Evolutionary conservation across 768 basidiomycete genomes (phyloP).

Genomic region (Calvatia gigantea): DNA sequence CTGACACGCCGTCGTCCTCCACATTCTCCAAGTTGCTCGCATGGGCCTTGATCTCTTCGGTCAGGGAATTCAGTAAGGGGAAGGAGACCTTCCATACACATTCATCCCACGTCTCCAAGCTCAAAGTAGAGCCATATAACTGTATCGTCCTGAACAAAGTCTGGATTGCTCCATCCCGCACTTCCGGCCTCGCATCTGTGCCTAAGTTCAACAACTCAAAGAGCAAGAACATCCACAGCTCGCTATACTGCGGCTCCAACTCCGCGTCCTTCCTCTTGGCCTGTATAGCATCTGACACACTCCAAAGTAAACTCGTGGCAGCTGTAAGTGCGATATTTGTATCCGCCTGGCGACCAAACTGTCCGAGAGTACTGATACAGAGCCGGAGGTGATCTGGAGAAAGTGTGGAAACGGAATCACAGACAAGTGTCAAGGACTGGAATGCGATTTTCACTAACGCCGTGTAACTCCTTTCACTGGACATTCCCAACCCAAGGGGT

Average conservation of each 20-base stretch:
- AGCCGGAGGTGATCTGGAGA: conserved; percentile 78
- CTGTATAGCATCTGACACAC: conserved; percentile 93
- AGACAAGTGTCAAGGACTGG: conserved; percentile 90
- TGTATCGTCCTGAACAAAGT: conserved; percentile 93
- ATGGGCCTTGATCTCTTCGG: conserved; percentile 47
- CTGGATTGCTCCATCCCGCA: conserved; percentile 91
- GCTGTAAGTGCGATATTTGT: conserved; percentile 96
- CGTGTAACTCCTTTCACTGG: conserved; percentile 67
- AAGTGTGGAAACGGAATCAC: conserved; percentile 84
- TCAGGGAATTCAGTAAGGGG: conserved; percentile 75
- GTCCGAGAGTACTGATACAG: conserved; percentile 87
- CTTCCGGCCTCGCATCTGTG: conserved; percentile 79
- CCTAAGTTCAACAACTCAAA: conserved; percentile 81
- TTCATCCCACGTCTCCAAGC: conserved; percentile 80
- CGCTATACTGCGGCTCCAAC: conserved; percentile 71
- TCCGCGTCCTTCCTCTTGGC: conserved; percentile 65
- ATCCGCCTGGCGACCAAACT: conserved; percentile 89
- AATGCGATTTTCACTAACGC: conserved; percentile 89
- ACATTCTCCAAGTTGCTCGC: conserved; percentile 15
- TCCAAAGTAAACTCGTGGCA: conserved; percentile 91
- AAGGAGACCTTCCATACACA: conserved; percentile 92
- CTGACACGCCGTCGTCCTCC: conserved; percentile 14
- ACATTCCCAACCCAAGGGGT: conserved; percentile 50
- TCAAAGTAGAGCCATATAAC: conserved; percentile 86
- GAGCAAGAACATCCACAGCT: conserved; percentile 92